A percentile compares a stretch with the other conserved stretches of the same genome.
Conservation (phyloP, 495 filamentous ascomycete species). For the Aspergillus coremiiformis region DNA sequence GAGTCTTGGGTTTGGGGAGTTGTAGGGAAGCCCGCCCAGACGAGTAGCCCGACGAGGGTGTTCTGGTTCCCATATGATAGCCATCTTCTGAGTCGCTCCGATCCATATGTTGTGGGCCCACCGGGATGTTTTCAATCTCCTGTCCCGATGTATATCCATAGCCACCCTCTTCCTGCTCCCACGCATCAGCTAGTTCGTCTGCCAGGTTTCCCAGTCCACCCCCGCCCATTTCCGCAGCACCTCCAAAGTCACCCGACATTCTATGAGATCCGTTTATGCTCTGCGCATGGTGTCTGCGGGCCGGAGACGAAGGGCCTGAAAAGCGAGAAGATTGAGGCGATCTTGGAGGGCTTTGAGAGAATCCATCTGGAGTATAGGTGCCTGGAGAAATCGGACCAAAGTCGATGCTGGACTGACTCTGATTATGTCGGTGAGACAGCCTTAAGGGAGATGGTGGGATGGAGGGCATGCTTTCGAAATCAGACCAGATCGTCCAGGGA, state of each 20-base stretch:
- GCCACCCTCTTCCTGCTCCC: slow-evolving; percentile 54
- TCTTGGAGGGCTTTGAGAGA: slow-evolving; percentile 33
- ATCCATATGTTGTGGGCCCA: slow-evolving; percentile 28
- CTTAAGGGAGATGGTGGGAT: slow-evolving; percentile 57
- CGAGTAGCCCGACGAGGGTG: slow-evolving; percentile 25
- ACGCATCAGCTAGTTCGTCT: slow-evolving; percentile 59
- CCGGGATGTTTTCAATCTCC: slow-evolving; percentile 23
- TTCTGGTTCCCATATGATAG: slow-evolving; percentile 18
- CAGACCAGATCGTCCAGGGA: neutral
- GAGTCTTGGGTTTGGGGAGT: slow-evolving; percentile 21
- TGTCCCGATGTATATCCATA: slow-evolving; percentile 38
- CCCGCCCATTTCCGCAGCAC: slow-evolving; percentile 37
- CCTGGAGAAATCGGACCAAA: slow-evolving; percentile 42
- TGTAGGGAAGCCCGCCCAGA: slow-evolving; percentile 24
- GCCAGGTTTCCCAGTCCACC: slow-evolving; percentile 76
- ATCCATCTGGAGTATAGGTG: slow-evolving; percentile 28
- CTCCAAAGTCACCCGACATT: slow-evolving; percentile 37
- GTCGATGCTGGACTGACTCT: slow-evolving; percentile 44
- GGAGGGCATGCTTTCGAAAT: slow-evolving; percentile 24
- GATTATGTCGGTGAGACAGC: slow-evolving; percentile 50
- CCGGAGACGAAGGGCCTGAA: slow-evolving; percentile 53
- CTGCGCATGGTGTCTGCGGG: slow-evolving; percentile 47
- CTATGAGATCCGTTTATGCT: slow-evolving; percentile 44
- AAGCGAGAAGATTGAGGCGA: slow-evolving; percentile 41
- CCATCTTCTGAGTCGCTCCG: slow-evolving; percentile 31